phyloP scores from a whole-genome alignment of 768 basidiomycete species.

The Leucocoprinus birnbaumii region DNA sequence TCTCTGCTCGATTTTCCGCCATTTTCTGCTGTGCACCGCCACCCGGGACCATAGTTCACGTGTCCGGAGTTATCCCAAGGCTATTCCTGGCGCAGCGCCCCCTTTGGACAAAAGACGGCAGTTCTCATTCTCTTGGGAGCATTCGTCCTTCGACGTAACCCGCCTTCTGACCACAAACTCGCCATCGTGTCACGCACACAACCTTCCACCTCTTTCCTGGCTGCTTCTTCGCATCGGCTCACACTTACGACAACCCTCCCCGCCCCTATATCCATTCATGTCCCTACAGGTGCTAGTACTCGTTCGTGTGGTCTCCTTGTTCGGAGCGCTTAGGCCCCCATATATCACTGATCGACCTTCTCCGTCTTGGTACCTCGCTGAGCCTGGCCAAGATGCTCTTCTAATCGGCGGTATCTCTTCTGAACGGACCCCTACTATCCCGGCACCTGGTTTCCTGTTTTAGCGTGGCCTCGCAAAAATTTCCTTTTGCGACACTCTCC shows the following conservation, averaged over 20 bases:
- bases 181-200: not conserved
- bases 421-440: too few species aligned
- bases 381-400: not conserved
- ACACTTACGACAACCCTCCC: too few species aligned
- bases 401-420: not conserved
- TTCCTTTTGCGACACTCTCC: not conserved
- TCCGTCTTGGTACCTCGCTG: not conserved
- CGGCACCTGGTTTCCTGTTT: too few species aligned
- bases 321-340: slow-evolving; percentile 2
- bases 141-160: not conserved
- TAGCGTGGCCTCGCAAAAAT: too few species aligned
- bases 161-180: too few species aligned
- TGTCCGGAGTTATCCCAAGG: slow-evolving; percentile 5
- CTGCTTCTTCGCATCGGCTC: too few species aligned
- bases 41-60: not conserved
- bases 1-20: too few species aligned
- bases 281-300: not conserved
- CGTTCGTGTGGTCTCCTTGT: slow-evolving; percentile 2
- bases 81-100: slow-evolving; percentile 6
- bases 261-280: too few species aligned
- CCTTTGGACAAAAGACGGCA: slow-evolving; percentile 3
- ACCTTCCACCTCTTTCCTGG: too few species aligned
- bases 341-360: not conserved
- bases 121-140: slow-evolving; percentile 8
- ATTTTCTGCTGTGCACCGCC: not conserved